Evolutionary conservation across 1,139 yeast genomes (phyloP).

Genomic region (Candida tetrigidarum): DNA sequence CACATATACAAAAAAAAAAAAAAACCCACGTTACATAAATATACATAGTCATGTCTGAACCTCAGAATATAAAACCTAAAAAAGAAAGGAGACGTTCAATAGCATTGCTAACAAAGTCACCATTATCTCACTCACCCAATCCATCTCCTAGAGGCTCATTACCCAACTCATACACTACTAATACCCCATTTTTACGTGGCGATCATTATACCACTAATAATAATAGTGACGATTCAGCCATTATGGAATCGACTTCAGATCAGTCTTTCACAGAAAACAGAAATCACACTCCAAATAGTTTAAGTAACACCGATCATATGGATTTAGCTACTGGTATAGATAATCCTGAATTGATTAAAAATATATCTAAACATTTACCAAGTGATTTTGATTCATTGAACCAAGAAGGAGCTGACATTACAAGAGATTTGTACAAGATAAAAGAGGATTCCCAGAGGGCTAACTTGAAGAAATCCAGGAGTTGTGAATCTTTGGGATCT

Average conservation of each 20-base stretch:
- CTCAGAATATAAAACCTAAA: constrained; percentile 12
- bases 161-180: constrained; percentile 28
- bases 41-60: constrained; percentile 13
- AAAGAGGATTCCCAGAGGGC: constrained; percentile 29
- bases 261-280: constrained; percentile 12
- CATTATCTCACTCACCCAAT: constrained; percentile 35
- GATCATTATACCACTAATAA: constrained; percentile 2
- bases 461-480: constrained; percentile 31
- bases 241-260: constrained; percentile 21
- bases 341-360: constrained; percentile 28
- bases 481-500: constrained; percentile 26
- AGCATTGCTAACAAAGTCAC: constrained; percentile 37
- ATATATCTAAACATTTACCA: constrained; percentile 36
- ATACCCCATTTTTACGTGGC: constrained; percentile 27
- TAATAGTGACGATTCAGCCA: constrained; percentile 11
- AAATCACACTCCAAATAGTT: too few relatives aligned
- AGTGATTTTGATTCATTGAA: constrained; percentile 48
- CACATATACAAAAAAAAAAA: not conserved
- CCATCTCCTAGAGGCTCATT: constrained; percentile 21
- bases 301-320: not conserved
- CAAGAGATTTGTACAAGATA: constrained; percentile 78
- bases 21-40: not conserved
- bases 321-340: constrained; percentile 26
- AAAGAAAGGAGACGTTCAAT: constrained; percentile 32
- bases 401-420: constrained; percentile 85